Evolutionary conservation across 106 monocot genomes (phyloP).

Genomic region (Xerophyta viscosa): DNA sequence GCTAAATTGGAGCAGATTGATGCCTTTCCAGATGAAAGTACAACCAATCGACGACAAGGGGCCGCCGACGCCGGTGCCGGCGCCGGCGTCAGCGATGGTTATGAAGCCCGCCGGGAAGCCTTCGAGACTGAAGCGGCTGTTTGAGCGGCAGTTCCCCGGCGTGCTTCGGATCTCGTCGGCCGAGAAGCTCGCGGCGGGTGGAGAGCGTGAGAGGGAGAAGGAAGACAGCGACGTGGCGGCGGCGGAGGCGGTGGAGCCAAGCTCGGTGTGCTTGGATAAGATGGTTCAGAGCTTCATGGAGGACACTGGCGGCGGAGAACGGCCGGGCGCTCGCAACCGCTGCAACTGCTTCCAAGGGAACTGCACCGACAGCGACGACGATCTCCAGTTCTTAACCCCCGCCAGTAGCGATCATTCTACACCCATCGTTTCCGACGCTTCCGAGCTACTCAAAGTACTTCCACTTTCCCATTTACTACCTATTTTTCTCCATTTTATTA

Average conservation of each 20-base stretch:
- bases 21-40: conserved; percentile 60
- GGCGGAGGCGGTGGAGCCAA: conserved; percentile 42
- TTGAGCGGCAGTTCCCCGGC: conserved; percentile 46
- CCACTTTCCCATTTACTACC: background rate
- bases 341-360: conserved; percentile 86
- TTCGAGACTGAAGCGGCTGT: conserved; percentile 42
- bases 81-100: conserved; percentile 6
- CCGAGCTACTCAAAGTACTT: conserved; percentile 54
- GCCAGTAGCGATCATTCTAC: background rate
- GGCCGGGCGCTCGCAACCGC: conserved; percentile 19
- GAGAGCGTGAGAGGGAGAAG: conserved; percentile 4
- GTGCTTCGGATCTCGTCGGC: conserved; percentile 26
- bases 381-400: conserved; percentile 5
- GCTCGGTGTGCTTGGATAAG: conserved; percentile 68
- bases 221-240: background rate
- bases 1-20: conserved; percentile 1
- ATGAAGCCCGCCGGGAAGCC: conserved; percentile 22
- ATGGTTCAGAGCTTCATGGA: conserved; percentile 89
- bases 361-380: conserved; percentile 64
- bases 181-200: conserved; percentile 21
- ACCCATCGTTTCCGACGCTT: conserved; percentile 6
- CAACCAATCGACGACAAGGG: conserved; percentile 49
- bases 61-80: conserved; percentile 4
- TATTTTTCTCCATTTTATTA: background rate
- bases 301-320: conserved; percentile 37